phyloP scores from a whole-genome alignment of 176 grass and related monocot genomes.

The Oropetium thomaeum region DNA sequence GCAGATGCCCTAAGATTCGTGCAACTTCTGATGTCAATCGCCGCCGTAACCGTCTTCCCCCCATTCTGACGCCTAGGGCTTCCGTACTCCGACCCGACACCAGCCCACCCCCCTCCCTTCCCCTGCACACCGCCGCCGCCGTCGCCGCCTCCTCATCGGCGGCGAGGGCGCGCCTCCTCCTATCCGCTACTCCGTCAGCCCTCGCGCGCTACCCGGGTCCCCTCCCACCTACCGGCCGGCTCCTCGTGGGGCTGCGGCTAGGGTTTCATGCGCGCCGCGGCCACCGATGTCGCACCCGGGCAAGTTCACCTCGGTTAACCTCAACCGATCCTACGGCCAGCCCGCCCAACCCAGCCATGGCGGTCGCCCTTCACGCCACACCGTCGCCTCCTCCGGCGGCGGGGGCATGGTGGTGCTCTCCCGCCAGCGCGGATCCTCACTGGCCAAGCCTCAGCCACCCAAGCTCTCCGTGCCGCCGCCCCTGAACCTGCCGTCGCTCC shows the following conservation, averaged over 20 bases:
- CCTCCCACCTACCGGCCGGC: constrained; percentile 9
- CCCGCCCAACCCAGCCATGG: constrained; percentile 40
- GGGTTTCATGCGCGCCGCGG: constrained; percentile 51
- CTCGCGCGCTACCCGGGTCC: not conserved
- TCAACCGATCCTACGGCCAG: constrained; percentile 81
- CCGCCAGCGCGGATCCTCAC: constrained; percentile 54
- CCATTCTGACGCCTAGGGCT: not conserved
- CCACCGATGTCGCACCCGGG: constrained; percentile 77
- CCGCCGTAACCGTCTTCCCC: constrained; percentile 12
- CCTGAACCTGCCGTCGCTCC: constrained; percentile 87
- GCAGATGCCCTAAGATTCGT: constrained; percentile 19
- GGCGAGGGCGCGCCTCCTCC: constrained; percentile 26
- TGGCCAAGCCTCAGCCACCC: constrained; percentile 51
- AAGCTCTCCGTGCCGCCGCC: constrained; percentile 94
- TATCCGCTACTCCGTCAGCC: not conserved
- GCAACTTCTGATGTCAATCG: not conserved
- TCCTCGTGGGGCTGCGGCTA: constrained; percentile 34
- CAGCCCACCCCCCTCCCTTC: constrained; percentile 27
- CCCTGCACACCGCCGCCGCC: constrained; percentile 37
- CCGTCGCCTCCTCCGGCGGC: constrained; percentile 25
- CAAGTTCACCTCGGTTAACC: constrained; percentile 87
- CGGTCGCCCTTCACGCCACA: constrained; percentile 45
- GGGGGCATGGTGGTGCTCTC: constrained; percentile 88
- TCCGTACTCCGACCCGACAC: constrained; percentile 33
- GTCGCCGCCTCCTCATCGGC: constrained; percentile 48